Evolutionary conservation across 371 early-diverging fungal species (phyloP).

Genomic region (Rhizopus microsporus): DNA sequence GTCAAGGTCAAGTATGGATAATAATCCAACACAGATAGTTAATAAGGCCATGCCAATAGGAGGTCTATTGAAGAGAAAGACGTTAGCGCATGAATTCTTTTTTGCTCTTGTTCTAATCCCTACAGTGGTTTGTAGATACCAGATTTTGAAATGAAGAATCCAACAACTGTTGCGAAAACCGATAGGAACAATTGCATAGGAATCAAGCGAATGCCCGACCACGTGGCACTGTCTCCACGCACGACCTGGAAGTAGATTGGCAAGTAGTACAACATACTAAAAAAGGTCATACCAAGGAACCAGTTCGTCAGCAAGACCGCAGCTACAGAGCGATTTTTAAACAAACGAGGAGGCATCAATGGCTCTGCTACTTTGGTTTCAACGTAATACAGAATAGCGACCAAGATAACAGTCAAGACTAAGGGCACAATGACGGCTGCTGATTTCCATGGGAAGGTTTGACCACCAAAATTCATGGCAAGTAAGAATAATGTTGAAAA

Average conservation of each 20-base stretch:
- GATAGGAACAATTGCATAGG: conserved; percentile 53
- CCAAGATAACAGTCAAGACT: conserved; percentile 47
- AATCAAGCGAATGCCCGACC: conserved; percentile 55
- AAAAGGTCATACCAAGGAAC: conserved; percentile 61
- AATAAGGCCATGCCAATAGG: conserved; percentile 41
- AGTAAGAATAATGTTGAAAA: conserved; percentile 46
- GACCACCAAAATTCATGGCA: conserved; percentile 54
- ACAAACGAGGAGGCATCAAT: conserved; percentile 57
- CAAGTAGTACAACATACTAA: conserved; percentile 54
- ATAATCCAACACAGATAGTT: conserved; percentile 37
- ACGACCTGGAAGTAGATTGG: conserved; percentile 85
- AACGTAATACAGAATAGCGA: conserved; percentile 38
- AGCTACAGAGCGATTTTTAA: conserved; percentile 49
- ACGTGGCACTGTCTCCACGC: conserved; percentile 49
- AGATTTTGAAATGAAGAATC: conserved; percentile 48
- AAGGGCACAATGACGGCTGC: conserved; percentile 63
- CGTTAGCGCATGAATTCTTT: background rate
- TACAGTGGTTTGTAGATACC: conserved; percentile 51
- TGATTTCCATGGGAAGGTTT: conserved; percentile 62
- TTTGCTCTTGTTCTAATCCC: background rate
- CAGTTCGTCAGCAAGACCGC: conserved; percentile 50
- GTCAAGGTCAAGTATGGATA: conserved; percentile 28
- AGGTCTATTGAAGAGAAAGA: conserved; percentile 21
- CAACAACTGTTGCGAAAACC: conserved; percentile 37
- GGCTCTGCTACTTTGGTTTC: conserved; percentile 60